A percentile compares a stretch with the other conserved stretches of the same genome.
Conservation (phyloP, 108 stramenopile species). For the Discostella pseudostelligera region DNA sequence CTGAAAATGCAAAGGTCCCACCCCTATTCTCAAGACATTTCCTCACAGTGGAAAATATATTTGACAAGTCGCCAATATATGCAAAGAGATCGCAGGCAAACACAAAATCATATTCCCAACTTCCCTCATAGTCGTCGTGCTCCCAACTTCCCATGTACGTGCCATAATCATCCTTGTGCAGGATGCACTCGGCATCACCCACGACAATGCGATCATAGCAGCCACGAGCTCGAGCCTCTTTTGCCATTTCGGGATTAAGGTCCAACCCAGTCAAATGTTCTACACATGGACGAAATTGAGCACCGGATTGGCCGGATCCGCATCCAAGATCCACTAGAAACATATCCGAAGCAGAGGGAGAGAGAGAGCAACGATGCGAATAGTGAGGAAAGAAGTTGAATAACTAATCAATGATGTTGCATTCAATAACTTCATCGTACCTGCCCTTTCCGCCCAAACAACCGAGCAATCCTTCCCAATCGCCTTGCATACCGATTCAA, state of each 20-base stretch:
- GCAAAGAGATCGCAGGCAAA: conserved; percentile 74
- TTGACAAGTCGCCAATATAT: conserved; percentile 57
- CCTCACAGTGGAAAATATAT: conserved; percentile 43
- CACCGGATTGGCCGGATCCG: conserved; percentile 63
- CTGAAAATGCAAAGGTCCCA: conserved; percentile 64
- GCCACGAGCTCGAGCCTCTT: conserved; percentile 55
- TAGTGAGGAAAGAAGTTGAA: background rate
- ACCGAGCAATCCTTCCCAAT: conserved; percentile 19
- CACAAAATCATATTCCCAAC: conserved; percentile 52
- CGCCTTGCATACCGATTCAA: conserved; percentile 25
- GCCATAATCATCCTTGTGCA: no score
- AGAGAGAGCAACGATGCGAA: background rate
- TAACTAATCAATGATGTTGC: background rate
- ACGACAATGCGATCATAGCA: conserved; percentile 57
- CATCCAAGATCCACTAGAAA: conserved; percentile 60
- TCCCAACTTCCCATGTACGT: no score
- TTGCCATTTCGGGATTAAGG: conserved; percentile 65
- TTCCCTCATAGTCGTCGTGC: conserved; percentile 9
- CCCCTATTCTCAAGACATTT: conserved; percentile 28
- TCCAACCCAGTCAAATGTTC: conserved; percentile 61
- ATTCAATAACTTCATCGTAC: no score
- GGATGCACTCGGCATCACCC: conserved; percentile 53
- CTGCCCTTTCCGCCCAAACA: conserved; percentile 38
- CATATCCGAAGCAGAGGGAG: background rate
- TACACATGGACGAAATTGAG: conserved; percentile 50